A percentile compares a stretch with the other conserved stretches of the same genome.
Conservation (phyloP, 2,329 filamentous ascomycete genomes). For the Aspergillus latus region DNA sequence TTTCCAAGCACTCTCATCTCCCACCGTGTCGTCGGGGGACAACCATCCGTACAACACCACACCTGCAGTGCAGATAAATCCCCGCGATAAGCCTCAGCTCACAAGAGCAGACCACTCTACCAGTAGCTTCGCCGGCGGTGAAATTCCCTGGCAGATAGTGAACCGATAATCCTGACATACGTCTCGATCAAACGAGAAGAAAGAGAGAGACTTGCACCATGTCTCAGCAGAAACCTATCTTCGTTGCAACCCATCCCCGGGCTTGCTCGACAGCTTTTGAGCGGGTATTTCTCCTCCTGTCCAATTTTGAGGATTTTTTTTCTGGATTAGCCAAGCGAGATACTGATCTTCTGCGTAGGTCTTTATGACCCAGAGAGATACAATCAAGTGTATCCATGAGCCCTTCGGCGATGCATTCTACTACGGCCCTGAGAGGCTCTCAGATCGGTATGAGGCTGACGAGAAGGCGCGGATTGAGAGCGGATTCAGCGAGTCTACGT, state of each 20-base stretch:
- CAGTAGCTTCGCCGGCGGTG: slow-evolving; percentile 25
- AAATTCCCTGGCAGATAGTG: slow-evolving; percentile 24
- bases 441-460: slow-evolving; percentile 74
- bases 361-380: slow-evolving; percentile 90
- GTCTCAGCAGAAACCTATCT: slow-evolving; percentile 76
- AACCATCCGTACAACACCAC: neutral
- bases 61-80: neutral
- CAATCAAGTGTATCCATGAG: slow-evolving; percentile 83
- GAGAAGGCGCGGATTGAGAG: slow-evolving; percentile 47
- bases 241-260: slow-evolving; percentile 89
- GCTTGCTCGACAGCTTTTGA: slow-evolving; percentile 98
- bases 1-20: neutral
- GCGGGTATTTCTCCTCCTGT: slow-evolving; percentile 59
- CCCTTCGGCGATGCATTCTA: slow-evolving; percentile 97
- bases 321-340: neutral
- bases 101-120: neutral
- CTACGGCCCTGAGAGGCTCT: slow-evolving; percentile 86
- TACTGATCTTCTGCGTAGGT: slow-evolving; percentile 57
- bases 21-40: neutral
- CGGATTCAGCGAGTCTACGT: slow-evolving; percentile 48
- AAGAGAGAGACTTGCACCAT: slow-evolving; percentile 54
- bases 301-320: neutral
- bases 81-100: neutral
- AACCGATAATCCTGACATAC: slow-evolving; percentile 3
- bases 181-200: neutral